Evolutionary conservation across 768 basidiomycete species (phyloP), one percentile per base, ranked within the genome.

Genomic region (Phlegmacium glaucopus): DNA sequence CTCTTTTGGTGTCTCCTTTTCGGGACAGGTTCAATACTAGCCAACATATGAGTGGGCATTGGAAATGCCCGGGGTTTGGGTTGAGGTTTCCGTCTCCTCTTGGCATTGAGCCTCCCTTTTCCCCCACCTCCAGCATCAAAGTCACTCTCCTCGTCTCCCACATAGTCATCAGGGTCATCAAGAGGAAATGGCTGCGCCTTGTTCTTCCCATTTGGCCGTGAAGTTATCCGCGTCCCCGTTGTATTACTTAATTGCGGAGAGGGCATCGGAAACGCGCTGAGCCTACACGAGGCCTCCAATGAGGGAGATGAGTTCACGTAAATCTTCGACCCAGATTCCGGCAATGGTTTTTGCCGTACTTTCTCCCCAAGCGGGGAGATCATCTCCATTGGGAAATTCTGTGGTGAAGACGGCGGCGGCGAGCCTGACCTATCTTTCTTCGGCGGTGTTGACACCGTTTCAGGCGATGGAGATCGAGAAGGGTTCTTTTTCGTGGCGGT

Each of bases 41-140:
- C 58, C 2, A 79, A 63, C 34, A 74, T 46, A 43, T 76, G 71
- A 2, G 72, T 68, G 42, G 63, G 72, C 78, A 84, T 74, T 11
- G 68, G 69, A 44, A 69, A 70, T 8, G 52, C 58, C 28, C 61
- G 36, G 2, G 47, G 51, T 45, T 56, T 54, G 27, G 47, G 49
- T 27, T 53, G 58, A 41, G 25, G 37, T 6, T 36, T 36, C 28
- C 27, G 45, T 30, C 7, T 34, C 2, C 22, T 45, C 26, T 47
- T 59, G n/a, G 30, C 36, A 38, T 42, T 51, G 39, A 27, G 34
- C 34, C 26, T 26, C 45, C 44, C 4, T 22, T 39, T 39, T 43
- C 54, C 35, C 37, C 48, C 35, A 35, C 53, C 36, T 9, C 37
- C 39, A 18, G 44, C 35, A 15, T 30, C 41, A 11, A 17, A 28